These are phyloP conservation scores for Postia placenta DNA, from an alignment of 768 basidiomycete species.

Conservation along the genomic window DNA sequence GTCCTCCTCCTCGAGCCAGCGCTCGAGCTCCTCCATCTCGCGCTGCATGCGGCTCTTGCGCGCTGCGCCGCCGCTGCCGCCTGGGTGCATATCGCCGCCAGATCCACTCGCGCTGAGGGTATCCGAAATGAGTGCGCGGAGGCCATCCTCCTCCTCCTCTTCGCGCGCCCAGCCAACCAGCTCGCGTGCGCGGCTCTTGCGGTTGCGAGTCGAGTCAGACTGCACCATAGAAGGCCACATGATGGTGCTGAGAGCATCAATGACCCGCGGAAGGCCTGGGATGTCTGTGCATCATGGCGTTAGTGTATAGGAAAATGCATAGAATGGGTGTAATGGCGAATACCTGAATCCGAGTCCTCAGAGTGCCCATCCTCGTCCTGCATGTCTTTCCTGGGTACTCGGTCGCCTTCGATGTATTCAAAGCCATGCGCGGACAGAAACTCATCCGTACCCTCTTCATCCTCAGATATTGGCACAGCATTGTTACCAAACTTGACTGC, in stretches of 20 bases:
- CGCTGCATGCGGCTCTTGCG: conserved; percentile 31
- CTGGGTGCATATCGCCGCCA: conserved; percentile 6
- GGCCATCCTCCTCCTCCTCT: conserved; percentile 32
- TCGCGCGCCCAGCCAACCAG: conserved; percentile 36
- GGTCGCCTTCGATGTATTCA: conserved; percentile 64
- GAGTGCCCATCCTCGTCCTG: conserved; percentile 13
- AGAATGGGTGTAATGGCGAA: background rate
- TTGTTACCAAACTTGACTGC: conserved; percentile 48
- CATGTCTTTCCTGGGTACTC: conserved; percentile 15
- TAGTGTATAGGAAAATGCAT: background rate
- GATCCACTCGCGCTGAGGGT: conserved; percentile 14
- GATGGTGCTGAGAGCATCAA: conserved; percentile 78
- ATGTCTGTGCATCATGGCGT: conserved; percentile 11
- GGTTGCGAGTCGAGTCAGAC: conserved; percentile 21
- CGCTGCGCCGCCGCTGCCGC: conserved; percentile 3
- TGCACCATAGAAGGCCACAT: conserved; percentile 83
- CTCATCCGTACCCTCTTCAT: conserved; percentile 54
- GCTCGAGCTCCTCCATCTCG: conserved; percentile 55
- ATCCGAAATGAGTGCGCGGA: conserved; percentile 24
- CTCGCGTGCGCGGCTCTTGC: conserved; percentile 26
- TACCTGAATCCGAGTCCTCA: conserved; percentile 19
- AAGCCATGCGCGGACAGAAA: conserved; percentile 67
- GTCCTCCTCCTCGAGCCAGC: conserved; percentile 54
- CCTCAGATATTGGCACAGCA: conserved; percentile 24
- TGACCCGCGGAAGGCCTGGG: conserved; percentile 54